Percentiles rank a stretch among this genome's conserved stretches.
Conservation (phyloP, 2,329 filamentous ascomycete genomes). For the Scedosporium apiospermum region DNA sequence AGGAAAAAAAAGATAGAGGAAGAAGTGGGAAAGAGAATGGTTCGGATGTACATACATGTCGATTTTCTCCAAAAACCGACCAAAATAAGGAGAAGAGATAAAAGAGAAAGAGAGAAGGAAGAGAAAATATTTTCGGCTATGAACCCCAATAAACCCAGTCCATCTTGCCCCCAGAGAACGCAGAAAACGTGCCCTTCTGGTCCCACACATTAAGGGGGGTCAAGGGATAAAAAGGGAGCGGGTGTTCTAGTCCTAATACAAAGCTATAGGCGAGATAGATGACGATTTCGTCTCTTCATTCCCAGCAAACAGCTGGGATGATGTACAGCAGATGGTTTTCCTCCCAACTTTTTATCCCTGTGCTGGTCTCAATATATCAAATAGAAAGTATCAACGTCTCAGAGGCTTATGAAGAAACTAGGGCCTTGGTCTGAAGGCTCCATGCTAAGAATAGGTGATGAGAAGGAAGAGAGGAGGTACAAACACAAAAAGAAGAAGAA, state of each 20-base stretch:
- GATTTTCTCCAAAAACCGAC: too few relatives aligned
- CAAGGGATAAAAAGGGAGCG: neutral
- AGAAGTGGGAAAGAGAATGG: neutral
- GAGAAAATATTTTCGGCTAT: neutral
- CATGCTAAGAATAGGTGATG: neutral
- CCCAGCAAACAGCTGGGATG: too few relatives aligned
- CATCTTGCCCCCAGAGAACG: neutral
- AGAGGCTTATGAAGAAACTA: neutral
- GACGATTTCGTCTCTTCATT: too few relatives aligned
- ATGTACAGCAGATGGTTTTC: neutral
- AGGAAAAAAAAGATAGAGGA: neutral
- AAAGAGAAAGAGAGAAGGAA: neutral
- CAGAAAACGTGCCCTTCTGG: neutral
- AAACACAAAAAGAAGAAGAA: slow-evolving; percentile 5
- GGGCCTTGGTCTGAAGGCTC: slow-evolving; percentile 1
- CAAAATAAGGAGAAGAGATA: neutral
- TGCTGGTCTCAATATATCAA: neutral
- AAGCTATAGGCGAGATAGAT: neutral
- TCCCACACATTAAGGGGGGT: too few relatives aligned
- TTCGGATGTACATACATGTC: too few relatives aligned
- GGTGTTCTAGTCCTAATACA: neutral
- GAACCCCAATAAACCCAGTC: neutral
- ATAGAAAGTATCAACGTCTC: neutral
- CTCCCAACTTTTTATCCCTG: neutral
- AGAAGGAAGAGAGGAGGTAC: neutral